A percentile compares a stretch with the other conserved stretches of the same genome.
Conservation (phyloP, 208 protist genomes). For the Tritrichomonas foetus region DNA sequence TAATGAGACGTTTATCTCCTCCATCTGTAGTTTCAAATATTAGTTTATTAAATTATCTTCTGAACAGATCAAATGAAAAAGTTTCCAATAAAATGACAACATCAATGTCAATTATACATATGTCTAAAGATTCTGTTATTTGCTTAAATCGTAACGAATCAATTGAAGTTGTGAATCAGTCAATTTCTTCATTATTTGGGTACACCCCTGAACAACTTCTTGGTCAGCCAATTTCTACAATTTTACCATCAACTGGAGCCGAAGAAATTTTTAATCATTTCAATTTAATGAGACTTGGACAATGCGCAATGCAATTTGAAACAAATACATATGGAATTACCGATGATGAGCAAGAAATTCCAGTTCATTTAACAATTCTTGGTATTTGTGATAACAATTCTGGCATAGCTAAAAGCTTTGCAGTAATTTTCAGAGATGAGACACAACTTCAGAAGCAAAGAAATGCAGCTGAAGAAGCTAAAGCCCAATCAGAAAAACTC, state of each 20-base stretch:
- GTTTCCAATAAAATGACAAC: background rate
- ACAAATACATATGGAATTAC: background rate
- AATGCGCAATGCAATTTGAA: background rate
- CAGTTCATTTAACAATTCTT: background rate
- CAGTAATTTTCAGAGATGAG: background rate
- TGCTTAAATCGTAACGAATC: background rate
- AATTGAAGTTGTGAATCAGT: background rate
- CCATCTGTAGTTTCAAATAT: background rate
- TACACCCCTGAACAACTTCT: background rate
- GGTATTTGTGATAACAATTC: background rate
- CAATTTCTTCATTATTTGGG: background rate
- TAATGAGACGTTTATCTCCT: background rate
- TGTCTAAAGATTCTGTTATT: background rate
- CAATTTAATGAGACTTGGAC: background rate
- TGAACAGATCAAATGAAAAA: background rate
- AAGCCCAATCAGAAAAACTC: background rate
- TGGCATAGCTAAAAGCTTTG: background rate
- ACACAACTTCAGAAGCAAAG: background rate
- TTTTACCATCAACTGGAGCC: no score
- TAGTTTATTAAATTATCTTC: background rate
- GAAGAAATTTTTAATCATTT: background rate
- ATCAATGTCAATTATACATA: background rate
- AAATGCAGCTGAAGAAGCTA: background rate
- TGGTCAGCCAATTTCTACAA: background rate
- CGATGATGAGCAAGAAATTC: conserved; percentile 21